Conservation (phyloP, 345 rosid species). For the Anacardium occidentale region DNA sequence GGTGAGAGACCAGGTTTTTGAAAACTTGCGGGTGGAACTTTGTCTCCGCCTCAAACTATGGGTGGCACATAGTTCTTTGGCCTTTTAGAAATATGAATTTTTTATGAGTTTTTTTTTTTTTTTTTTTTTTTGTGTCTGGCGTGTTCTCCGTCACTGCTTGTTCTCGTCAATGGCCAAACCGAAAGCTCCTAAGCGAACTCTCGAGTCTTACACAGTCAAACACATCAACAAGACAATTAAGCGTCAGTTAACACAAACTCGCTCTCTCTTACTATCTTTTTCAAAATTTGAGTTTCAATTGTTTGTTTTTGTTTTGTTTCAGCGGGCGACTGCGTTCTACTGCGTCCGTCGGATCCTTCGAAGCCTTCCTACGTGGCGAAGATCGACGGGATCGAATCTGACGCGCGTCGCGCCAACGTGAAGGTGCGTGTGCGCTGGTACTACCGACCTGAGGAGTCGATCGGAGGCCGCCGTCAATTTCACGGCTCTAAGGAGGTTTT, state of each 20-base stretch:
- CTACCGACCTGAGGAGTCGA: constrained; percentile 96
- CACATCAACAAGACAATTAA: constrained; percentile 68
- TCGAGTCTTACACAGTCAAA: constrained; percentile 71
- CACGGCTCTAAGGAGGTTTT: constrained; percentile 97
- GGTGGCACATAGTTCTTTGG: too few relatives aligned
- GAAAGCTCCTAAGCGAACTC: constrained; percentile 66
- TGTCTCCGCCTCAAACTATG: too few relatives aligned
- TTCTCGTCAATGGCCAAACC: constrained; percentile 70
- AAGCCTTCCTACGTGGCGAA: constrained; percentile 88
- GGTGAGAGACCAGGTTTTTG: too few relatives aligned
- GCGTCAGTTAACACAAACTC: constrained; percentile 39
- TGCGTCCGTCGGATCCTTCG: constrained; percentile 84
- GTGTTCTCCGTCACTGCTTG: constrained; percentile 5
- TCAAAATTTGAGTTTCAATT: background rate
- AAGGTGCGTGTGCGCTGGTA: constrained; percentile 87
- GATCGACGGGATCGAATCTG: constrained; percentile 86
- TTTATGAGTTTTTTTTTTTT: constrained; percentile 17
- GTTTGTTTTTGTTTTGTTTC: background rate
- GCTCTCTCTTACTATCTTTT: background rate
- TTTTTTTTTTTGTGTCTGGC: constrained; percentile 12
- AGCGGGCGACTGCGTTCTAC: constrained; percentile 90
- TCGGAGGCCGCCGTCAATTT: constrained; percentile 89
- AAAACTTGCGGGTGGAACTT: too few relatives aligned
- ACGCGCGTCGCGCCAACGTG: constrained; percentile 72
- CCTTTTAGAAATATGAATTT: background rate